Base-by-base conservation (phyloP, 306 rosid species). In the Purshia tridentata region DNA sequence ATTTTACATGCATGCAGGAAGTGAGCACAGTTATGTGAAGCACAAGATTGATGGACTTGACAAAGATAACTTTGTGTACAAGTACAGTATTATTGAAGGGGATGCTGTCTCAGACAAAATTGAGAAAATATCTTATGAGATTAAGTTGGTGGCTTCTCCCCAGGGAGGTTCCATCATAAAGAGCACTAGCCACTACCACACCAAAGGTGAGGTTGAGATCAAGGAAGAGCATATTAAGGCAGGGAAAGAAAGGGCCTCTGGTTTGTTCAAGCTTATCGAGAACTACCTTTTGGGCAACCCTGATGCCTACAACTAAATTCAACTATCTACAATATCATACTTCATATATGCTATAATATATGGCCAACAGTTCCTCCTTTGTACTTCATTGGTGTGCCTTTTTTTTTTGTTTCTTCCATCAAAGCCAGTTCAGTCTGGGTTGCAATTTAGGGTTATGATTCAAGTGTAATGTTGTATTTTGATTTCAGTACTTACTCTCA, bases 81-180 rank as follows among this genome's bases (percentile, higher is more conserved):
- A 42, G 20, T 84, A 82, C 73, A 84, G 75, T 10, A 7, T 88
- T 45, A 48, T 82, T 4, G 90, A 84, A 68, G 90, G 90, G 0
- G 86, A 73, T 46, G 73, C 61, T 6, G 8, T 88, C n/a, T 9
- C 70, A 0, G 89, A 82, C 37, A 20, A 23, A 14, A 16, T 82
- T 9, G 90, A 88, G 78, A 80, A 86, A 29, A 82, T 88, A 7
- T 23, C 8, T 0, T 70, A 78, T 45, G 84, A 80, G 61, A 76
- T 52, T 73, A 86, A 82, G 37, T 6, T 86, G 6, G 76, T 65
- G 53, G 67, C 71, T 4, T 42, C 69, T 4, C 48, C 80, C 46
- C 76, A 74, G 12, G 90, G 81, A 72, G 88, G 90, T 41, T 76
- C 83, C 45, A 46, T 78, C 13, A 46, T 82, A 51, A 86, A 84